Conservation (phyloP, 352 stramenopile genomes). For the Pythium brassicae region DNA sequence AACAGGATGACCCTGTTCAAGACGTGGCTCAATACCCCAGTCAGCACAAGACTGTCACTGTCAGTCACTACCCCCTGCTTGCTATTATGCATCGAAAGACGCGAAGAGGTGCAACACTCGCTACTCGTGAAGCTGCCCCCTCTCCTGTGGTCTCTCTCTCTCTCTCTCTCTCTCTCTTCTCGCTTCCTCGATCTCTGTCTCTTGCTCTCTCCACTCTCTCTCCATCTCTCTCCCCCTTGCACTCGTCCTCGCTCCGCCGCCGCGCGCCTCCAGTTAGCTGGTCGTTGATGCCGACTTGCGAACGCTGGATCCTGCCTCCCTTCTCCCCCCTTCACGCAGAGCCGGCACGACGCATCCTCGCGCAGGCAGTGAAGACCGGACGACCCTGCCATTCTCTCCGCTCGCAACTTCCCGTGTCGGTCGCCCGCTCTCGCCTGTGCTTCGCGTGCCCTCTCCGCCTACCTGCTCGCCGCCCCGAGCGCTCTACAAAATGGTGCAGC, state of each 20-base stretch:
- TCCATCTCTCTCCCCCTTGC: not conserved
- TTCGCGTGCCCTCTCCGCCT: not conserved
- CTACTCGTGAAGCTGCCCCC: too few species aligned
- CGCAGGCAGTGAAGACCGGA: not conserved
- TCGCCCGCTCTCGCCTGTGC: not conserved
- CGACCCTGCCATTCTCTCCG: too few species aligned
- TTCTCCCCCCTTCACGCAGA: not conserved
- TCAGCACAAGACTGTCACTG: too few species aligned
- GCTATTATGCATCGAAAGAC: too few species aligned
- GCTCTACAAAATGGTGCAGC: slow-evolving; percentile 74
- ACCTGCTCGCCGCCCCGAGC: not conserved
- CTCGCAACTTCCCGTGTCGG: too few species aligned
- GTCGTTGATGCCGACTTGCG: slow-evolving; percentile 4
- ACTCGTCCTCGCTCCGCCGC: not conserved
- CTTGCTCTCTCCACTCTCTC: not conserved
- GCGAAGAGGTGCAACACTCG: too few species aligned
- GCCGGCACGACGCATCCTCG: not conserved
- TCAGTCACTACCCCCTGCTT: not conserved
- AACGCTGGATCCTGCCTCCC: slow-evolving; percentile 2
- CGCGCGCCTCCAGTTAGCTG: slow-evolving; percentile 1
- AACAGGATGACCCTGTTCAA: too few species aligned
- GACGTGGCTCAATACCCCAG: too few species aligned
- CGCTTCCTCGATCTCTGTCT: not conserved
- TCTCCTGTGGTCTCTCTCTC: too few species aligned
- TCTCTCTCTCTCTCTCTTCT: too few species aligned